Evolutionary conservation across 2,329 filamentous ascomycete genomes (phyloP).

Genomic region (Paecilomyces formosus): DNA sequence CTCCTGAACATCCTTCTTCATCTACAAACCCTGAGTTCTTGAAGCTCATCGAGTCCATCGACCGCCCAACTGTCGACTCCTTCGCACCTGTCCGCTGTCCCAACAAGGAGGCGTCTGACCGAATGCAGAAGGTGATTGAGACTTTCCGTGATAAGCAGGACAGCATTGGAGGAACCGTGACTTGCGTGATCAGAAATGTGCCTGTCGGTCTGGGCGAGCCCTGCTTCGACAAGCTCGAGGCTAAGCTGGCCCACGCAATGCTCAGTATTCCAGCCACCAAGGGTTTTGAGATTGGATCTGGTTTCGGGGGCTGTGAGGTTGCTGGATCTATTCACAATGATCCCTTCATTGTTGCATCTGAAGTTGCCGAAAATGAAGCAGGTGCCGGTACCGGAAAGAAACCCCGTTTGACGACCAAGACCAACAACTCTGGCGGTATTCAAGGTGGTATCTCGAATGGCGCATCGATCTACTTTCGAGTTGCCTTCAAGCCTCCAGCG

Average conservation of each 20-base stretch:
- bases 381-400: constrained; percentile 11
- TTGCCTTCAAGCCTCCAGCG: constrained; percentile 90
- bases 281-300: constrained; percentile 90
- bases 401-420: constrained; percentile 71
- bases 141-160: constrained; percentile 71
- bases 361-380: constrained; percentile 5
- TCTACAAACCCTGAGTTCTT: constrained; percentile 75
- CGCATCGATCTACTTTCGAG: constrained; percentile 85
- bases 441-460: constrained; percentile 95
- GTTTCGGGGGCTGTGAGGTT: constrained; percentile 79
- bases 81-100: constrained; percentile 87
- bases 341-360: constrained; percentile 60
- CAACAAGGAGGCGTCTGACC: constrained; percentile 52
- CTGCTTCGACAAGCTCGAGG: constrained; percentile 92
- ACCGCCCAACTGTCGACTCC: constrained; percentile 69
- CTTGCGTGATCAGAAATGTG: constrained; percentile 81
- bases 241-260: constrained; percentile 86
- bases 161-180: constrained; percentile 91
- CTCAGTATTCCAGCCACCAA: constrained; percentile 91
- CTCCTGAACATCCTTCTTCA: constrained; percentile 57
- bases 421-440: constrained; percentile 91
- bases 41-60: constrained; percentile 62
- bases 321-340: constrained; percentile 91
- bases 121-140: constrained; percentile 75
- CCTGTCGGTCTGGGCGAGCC: constrained; percentile 87